Base-by-base conservation (phyloP, 108 stramenopile species). In the Aurantiochytrium sp. region DNA sequence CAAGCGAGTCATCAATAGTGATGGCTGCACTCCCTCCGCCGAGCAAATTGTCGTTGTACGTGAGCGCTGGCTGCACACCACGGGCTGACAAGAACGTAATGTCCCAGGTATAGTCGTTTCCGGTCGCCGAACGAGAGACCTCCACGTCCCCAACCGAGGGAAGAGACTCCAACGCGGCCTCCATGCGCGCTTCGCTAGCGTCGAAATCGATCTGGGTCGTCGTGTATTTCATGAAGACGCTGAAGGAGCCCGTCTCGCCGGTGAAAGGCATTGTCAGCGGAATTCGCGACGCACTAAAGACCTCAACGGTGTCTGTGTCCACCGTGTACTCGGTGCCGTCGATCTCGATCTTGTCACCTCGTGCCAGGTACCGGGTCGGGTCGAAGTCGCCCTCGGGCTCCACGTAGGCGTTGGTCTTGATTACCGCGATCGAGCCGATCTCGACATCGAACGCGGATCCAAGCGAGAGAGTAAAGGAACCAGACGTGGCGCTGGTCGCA, bases 131-230 rank as follows among this genome's bases (percentile, higher is more conserved):
- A 31, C 91, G 69, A n/a, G 93, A 48, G 22, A 93, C 89, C n/a
- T 24, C 15, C 30, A 94, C 86, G n/a, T 90, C 89, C 31, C 93
- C 93, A 17, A 94, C 32, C 4, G 92, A 92, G 30, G 24, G 24
- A 34, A 95, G 89, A 27, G 86, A 69, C 87, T 94, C 94, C 50
- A 95, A 85, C n/a, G 92, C 90, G 24, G 68, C 87, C 68, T 92
- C 87, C 34, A 94, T 34, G 21, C 53, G 52, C 27, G 55, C 54
- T 32, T 85, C 91, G 4, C 87, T 55, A 10, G 91, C 90, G 30
- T 86, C 89, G 34, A 37, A 55, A 31, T 45, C 15, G 37, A 93
- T 69, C 2, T 89, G 27, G 30, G 37, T 30, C 22, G 92, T 93
- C 17, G 87, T 81, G 12, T 12, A 24, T 24, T 81, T 81, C 21